Evolutionary conservation across 2,329 filamentous ascomycete species (phyloP).

Genomic region (Pseudogymnoascus verrucosus): DNA sequence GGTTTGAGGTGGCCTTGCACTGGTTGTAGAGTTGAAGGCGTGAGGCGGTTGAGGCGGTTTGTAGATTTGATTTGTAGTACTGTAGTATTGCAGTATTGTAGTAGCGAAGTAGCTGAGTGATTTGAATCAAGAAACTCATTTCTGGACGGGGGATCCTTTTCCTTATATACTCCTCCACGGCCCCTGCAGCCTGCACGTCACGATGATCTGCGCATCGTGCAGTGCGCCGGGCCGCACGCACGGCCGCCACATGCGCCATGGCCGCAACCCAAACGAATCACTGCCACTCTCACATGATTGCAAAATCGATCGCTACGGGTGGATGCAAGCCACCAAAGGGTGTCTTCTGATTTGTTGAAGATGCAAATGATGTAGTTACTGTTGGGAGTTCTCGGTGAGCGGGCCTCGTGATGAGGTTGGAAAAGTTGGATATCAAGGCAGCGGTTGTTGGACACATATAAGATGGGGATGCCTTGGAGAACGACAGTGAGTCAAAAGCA

Average conservation of each 20-base stretch:
- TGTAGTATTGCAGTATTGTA: not conserved
- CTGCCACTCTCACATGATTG: slow-evolving; percentile 5
- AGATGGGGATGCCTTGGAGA: not conserved
- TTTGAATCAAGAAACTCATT: slow-evolving; percentile 1
- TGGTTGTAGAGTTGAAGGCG: not conserved
- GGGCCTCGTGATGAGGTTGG: not conserved
- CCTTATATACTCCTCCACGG: not conserved
- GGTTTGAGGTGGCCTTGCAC: not conserved
- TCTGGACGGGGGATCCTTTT: not conserved
- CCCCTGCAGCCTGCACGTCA: slow-evolving; percentile 1
- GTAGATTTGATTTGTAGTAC: not conserved
- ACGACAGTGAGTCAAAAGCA: not conserved
- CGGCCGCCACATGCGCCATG: slow-evolving; percentile 1
- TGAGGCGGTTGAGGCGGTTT: not conserved
- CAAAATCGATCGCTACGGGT: not conserved
- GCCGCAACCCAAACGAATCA: not conserved
- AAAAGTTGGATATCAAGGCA: not conserved
- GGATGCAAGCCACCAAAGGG: not conserved
- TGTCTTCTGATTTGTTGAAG: not conserved
- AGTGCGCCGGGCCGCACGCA: slow-evolving; percentile 1
- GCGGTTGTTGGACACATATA: slow-evolving; percentile 3
- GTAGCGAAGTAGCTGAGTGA: not conserved
- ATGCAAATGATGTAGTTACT: not conserved
- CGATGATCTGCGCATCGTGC: not conserved
- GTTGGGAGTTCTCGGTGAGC: not conserved